Conservation (phyloP, 78 protist species). For the Chrysochromulina parva region DNA sequence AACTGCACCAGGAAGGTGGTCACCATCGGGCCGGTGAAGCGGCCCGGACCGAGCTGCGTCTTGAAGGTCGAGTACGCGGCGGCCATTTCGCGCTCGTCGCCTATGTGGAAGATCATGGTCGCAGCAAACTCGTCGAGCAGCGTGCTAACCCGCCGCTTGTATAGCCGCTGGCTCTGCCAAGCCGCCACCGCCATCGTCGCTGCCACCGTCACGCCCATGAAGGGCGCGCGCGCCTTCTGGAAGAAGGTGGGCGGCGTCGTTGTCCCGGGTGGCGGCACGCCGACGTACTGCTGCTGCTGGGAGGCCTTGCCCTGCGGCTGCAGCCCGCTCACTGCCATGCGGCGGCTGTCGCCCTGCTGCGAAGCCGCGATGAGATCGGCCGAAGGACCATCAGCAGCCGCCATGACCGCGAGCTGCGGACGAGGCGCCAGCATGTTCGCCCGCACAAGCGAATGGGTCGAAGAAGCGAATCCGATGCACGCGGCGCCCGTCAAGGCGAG, state of each 20-base stretch:
- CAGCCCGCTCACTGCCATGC: too few relatives aligned
- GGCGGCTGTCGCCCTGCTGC: too few relatives aligned
- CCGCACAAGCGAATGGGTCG: too few relatives aligned
- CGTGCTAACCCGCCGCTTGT: neutral
- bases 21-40: neutral
- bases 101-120: neutral
- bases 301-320: too few relatives aligned
- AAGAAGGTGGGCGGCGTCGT: neutral
- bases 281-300: neutral
- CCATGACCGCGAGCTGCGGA: too few relatives aligned
- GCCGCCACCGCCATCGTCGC: neutral
- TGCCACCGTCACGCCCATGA: neutral
- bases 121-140: constrained; percentile 10
- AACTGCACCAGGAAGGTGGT: neutral
- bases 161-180: neutral
- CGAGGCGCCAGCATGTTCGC: too few relatives aligned
- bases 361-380: too few relatives aligned
- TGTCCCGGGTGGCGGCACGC: neutral
- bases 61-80: neutral
- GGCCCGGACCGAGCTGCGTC: neutral
- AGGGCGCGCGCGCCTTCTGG: neutral
- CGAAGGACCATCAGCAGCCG: too few relatives aligned
- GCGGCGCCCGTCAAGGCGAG: too few relatives aligned
- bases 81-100: neutral
- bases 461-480: too few relatives aligned